Evolutionary conservation across 192 early-diverging fungal species (phyloP), one percentile per base, ranked within the genome.

Genomic region (Coemansia sp.): DNA sequence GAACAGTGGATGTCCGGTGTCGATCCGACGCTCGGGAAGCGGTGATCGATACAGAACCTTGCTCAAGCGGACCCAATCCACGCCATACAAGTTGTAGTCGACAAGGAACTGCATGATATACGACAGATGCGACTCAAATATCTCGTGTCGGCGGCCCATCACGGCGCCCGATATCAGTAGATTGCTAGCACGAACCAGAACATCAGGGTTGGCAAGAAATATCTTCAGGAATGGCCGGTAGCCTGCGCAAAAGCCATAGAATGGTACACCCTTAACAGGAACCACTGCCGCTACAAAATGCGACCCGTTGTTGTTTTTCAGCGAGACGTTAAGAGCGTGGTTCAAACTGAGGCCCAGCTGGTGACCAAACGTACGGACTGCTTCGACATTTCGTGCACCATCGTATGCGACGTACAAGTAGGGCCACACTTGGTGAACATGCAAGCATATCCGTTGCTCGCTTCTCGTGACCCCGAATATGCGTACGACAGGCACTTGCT

Each of bases 81-180:
- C 94, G 1, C 94, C 94, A 64, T 90, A 91, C 17, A 97, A 73
- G 54, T 94, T 94, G 68, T 90, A 89, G 63, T 97, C 94, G 57
- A 95, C 84, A 59, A 94, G 80, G 66, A 95, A 95, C 84, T 97
- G 95, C 17, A 93, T 72, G 3, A 87, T 74, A 65, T 91, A 95
- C 0, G 92, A 87, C 37, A 97, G 73, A 74, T 97, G 95, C 9
- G 91, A 79, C 74, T 93, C 95, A 67, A 88, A 90, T 2, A 90
- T 85, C n/a, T 94, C 86, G 61, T 91, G 90, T 9, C 59, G 50
- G 0, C 75, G 84, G 6, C 86, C 86, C 88, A 95, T 87, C 4
- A 95, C 85, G 4, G 87, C 90, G 2, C 94, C 94, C 27, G 81
- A 84, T 21, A 85, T 73, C 65, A 97, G 83, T 46, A 95, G 70